Evolutionary conservation across 306 rosid genomes (phyloP).

Genomic region (Arachis stenosperma): DNA sequence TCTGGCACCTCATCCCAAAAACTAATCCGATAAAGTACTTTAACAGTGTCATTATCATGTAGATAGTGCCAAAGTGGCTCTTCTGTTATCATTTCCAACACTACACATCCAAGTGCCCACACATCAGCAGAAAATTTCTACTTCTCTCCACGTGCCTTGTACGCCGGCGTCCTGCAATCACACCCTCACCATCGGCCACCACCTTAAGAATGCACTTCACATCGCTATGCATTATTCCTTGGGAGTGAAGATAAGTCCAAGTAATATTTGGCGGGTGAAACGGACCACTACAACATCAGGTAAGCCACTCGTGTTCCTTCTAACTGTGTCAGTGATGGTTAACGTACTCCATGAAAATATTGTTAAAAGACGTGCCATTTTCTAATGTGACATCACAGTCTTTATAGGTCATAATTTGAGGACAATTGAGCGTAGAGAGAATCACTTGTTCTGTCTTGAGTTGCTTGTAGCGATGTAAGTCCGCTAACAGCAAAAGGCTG

Average conservation of each 20-base stretch:
- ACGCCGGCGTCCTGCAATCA: constrained; percentile 66
- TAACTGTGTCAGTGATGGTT: too few species aligned
- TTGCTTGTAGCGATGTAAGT: constrained; percentile 53
- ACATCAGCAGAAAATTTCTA: constrained; percentile 82
- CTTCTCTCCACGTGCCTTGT: constrained; percentile 85
- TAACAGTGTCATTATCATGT: constrained; percentile 50
- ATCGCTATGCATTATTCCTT: constrained; percentile 88
- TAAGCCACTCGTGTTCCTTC: too few species aligned
- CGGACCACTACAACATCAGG: too few species aligned
- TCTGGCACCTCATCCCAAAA: constrained; percentile 62
- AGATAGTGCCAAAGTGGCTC: constrained; percentile 55
- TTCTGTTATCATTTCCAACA: constrained; percentile 84
- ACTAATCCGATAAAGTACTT: constrained; percentile 61
- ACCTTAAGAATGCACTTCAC: constrained; percentile 68
- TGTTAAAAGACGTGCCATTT: too few species aligned
- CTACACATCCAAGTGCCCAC: constrained; percentile 87
- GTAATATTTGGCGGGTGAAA: too few species aligned
- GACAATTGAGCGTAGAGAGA: constrained; percentile 54
- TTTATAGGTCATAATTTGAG: constrained; percentile 56
- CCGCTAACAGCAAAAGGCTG: constrained; percentile 48
- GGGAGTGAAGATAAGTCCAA: constrained; percentile 57
- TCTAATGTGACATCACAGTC: constrained; percentile 39
- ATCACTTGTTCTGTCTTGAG: constrained; percentile 61
- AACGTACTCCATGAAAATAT: too few species aligned
- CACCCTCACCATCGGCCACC: not conserved